phyloP scores from a whole-genome alignment of 2,329 filamentous ascomycete species.

The Calonectria pauciramosa region DNA sequence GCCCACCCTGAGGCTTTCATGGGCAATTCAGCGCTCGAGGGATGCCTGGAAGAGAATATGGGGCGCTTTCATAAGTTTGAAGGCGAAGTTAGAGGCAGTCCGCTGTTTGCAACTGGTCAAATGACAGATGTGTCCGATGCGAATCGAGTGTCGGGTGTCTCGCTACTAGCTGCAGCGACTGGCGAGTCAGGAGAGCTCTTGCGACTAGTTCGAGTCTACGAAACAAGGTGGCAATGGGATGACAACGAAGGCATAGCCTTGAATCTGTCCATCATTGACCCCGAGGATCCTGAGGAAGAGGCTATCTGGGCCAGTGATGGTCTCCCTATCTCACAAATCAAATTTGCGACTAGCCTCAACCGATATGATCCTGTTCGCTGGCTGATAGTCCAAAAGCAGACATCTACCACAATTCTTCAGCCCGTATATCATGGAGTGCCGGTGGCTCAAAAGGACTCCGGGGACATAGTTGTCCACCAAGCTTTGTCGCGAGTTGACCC shows the following conservation, averaged over 20 bases:
- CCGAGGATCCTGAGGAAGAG: conserved; percentile 59
- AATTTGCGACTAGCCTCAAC: conserved; percentile 59
- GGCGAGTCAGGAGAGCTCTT: conserved; percentile 73
- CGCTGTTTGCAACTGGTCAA: conserved; percentile 69
- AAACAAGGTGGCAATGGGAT: conserved; percentile 69
- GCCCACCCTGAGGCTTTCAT: conserved; percentile 64
- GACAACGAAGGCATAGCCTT: conserved; percentile 61
- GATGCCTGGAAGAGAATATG: conserved; percentile 54
- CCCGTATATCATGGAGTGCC: conserved; percentile 63
- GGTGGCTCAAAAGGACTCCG: conserved; percentile 39
- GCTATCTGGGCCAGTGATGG: conserved; percentile 68
- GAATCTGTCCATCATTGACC: conserved; percentile 59
- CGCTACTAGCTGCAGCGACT: conserved; percentile 61
- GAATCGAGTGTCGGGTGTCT: conserved; percentile 42
- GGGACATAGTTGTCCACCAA: conserved; percentile 32
- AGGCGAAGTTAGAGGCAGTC: conserved; percentile 35
- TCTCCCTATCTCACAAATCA: conserved; percentile 64
- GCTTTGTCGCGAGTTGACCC: conserved; percentile 66
- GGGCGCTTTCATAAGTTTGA: conserved; percentile 47
- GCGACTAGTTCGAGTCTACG: conserved; percentile 64
- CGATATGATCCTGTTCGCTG: conserved; percentile 59
- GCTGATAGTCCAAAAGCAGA: conserved; percentile 67
- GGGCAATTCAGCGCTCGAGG: conserved; percentile 51
- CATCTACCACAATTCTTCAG: conserved; percentile 65
- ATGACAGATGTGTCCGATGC: conserved; percentile 58